Percentiles rank a stretch among this genome's conserved stretches.
Evolutionary conservation across 495 filamentous ascomycete species (phyloP).

Genomic region (Aspergillus funiculosus): DNA sequence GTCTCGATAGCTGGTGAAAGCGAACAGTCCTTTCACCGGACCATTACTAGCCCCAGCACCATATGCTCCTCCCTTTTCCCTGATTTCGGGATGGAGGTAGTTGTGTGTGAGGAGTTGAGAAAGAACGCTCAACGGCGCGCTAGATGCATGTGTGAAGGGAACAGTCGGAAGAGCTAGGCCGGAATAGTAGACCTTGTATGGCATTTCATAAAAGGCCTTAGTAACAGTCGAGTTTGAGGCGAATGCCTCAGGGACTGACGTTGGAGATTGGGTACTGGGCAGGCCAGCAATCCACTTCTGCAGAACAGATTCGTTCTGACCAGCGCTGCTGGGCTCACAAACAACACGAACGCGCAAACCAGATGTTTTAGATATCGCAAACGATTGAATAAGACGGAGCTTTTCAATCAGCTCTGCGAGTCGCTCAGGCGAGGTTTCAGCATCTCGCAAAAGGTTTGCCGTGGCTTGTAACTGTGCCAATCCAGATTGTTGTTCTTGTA

Average conservation of each 20-base stretch:
- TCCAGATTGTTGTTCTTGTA: slow-evolving; percentile 76
- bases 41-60: slow-evolving; percentile 83
- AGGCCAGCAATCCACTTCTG: slow-evolving; percentile 62
- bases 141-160: slow-evolving; percentile 69
- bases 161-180: slow-evolving; percentile 74
- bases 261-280: slow-evolving; percentile 37
- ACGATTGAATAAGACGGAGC: slow-evolving; percentile 76
- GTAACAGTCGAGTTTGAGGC: slow-evolving; percentile 33
- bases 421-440: slow-evolving; percentile 51
- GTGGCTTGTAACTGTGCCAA: slow-evolving; percentile 86
- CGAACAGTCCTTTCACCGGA: slow-evolving; percentile 76
- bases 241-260: slow-evolving; percentile 26
- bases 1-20: slow-evolving; percentile 93
- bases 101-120: slow-evolving; percentile 95
- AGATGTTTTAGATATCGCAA: slow-evolving; percentile 55
- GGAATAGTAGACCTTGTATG: slow-evolving; percentile 95
- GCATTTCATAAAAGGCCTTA: slow-evolving; percentile 86
- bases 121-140: slow-evolving; percentile 77
- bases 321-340: slow-evolving; percentile 65
- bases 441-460: slow-evolving; percentile 52
- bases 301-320: slow-evolving; percentile 66
- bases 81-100: slow-evolving; percentile 93
- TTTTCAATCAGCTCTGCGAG: slow-evolving; percentile 74
- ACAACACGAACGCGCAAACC: slow-evolving; percentile 76
- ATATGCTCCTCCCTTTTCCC: slow-evolving; percentile 96